Base-by-base conservation (phyloP, 75 land plant species). In the Selaginella moellendorffii region DNA sequence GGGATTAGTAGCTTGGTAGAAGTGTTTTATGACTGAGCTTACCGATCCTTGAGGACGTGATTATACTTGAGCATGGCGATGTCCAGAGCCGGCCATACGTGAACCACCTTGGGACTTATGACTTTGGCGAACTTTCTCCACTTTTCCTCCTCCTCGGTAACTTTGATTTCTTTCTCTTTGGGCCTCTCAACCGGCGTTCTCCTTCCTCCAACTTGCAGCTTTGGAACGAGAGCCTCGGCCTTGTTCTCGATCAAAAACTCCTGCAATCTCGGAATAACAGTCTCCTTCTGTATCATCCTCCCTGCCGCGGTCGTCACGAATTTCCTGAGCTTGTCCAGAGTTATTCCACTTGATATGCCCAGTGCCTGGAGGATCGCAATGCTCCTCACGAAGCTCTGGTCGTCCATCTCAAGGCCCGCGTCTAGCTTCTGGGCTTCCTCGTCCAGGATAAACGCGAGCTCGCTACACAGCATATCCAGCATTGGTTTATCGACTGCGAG, bases 21-120 rank as follows among this genome's bases (percentile, higher is more conserved):
- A n/a, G n/a, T n/a, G n/a, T n/a, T n/a, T n/a, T n/a, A n/a, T n/a
- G n/a, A n/a, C n/a, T n/a, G n/a, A n/a, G n/a, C 62, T 30, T 61
- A 72, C 75, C 75, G 63, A 19, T 74, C 66, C 54, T 68, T 74
- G 14, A 74, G 71, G 28, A 74, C 54, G 1, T 69, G 72, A 27
- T 74, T 68, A 28, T 74, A 74, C 22, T 29, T 26, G 1, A 54
- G 54, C 29, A 74, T 28, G 17, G 72, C 72, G 28, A 63, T 54
- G 12, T 63, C 71, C 27, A 74, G 54, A 22, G 63, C 46, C 22
- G 61, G 61, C 71, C 71, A 74, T 21, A 74, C 65, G 25, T 70
- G 72, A 1, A 68, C 14, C 0, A 69, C 65, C 52, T 68, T 74
- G 18, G 76, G 52, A 9, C 53, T 54, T 31, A 74, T 63, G 5